phyloP scores from a whole-genome alignment of 257 asterid species.

The Linaria vulgaris region DNA sequence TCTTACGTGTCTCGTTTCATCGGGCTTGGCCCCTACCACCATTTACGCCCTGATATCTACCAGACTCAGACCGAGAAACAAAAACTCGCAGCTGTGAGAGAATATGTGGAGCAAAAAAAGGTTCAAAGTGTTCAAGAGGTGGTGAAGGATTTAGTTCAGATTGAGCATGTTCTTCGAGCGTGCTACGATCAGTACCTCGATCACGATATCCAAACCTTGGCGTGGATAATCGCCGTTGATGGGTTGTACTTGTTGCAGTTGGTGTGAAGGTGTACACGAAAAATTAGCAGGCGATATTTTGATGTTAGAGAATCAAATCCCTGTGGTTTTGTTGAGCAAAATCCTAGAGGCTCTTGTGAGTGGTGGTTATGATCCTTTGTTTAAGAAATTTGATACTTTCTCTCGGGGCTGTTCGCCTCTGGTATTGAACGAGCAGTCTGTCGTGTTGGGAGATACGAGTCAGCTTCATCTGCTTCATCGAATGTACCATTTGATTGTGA shows the following conservation, averaged over 20 bases:
- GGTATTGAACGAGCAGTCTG: neutral
- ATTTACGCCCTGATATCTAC: constrained; percentile 41
- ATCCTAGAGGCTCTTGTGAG: neutral
- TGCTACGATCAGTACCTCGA: constrained; percentile 45
- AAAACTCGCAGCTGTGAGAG: constrained; percentile 38
- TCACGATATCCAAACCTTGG: constrained; percentile 36
- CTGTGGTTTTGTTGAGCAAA: constrained; percentile 23
- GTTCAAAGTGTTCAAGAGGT: constrained; percentile 25
- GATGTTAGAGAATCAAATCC: constrained; percentile 56
- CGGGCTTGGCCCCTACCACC: constrained; percentile 55
- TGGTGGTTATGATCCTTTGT: neutral
- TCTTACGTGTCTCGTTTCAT: constrained; percentile 41
- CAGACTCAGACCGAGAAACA: constrained; percentile 43
- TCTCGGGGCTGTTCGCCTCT: constrained; percentile 37
- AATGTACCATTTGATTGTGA: constrained; percentile 35
- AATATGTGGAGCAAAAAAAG: constrained; percentile 24
- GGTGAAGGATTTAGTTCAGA: constrained; percentile 24
- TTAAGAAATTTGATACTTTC: constrained; percentile 5
- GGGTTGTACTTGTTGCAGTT: constrained; percentile 38
- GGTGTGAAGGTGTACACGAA: neutral
- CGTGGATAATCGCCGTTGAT: constrained; percentile 48
- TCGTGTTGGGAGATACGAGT: neutral
- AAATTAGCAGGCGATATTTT: constrained; percentile 26
- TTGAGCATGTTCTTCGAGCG: constrained; percentile 36
- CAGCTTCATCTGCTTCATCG: constrained; percentile 31